Percentiles rank a stretch among this genome's conserved stretches.
Evolutionary conservation across 2,329 filamentous ascomycete genomes (phyloP).

Genomic region (Aaosphaeria pasadenensis): DNA sequence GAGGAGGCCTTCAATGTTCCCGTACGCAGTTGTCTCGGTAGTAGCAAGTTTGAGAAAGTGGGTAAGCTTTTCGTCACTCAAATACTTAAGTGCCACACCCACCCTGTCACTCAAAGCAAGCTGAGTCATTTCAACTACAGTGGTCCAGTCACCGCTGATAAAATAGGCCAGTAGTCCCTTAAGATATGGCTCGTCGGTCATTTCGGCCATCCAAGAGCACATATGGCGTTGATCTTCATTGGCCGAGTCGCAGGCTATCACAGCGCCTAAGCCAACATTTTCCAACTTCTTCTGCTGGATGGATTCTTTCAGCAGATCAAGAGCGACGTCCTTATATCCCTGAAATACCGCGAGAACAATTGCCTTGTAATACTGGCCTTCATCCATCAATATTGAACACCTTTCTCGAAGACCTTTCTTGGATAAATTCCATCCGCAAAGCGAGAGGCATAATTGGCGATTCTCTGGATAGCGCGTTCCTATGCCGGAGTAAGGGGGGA

Average conservation of each 20-base stretch:
- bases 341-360: conserved; percentile 74
- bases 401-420: conserved; percentile 47
- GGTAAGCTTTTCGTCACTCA: conserved; percentile 52
- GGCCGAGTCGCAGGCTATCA: conserved; percentile 48
- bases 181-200: conserved; percentile 72
- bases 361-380: conserved; percentile 67
- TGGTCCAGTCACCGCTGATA: conserved; percentile 71
- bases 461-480: conserved; percentile 66
- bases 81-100: conserved; percentile 70
- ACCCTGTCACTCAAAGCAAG: conserved; percentile 73
- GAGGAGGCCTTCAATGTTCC: conserved; percentile 74
- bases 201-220: conserved; percentile 60
- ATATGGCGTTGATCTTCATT: conserved; percentile 60
- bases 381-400: conserved; percentile 51
- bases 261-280: conserved; percentile 48
- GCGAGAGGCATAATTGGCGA: conserved; percentile 70
- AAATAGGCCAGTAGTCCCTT: conserved; percentile 77
- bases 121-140: conserved; percentile 69
- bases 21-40: conserved; percentile 58
- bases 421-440: conserved; percentile 69
- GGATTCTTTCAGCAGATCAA: conserved; percentile 66
- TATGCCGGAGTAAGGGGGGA: conserved; percentile 63
- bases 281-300: conserved; percentile 66
- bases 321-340: conserved; percentile 65
- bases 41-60: conserved; percentile 53